Percentiles rank a stretch among this genome's conserved stretches.
These are phyloP conservation scores for Apiospora pterosperma DNA, from an alignment of 2,329 filamentous ascomycete species.

Conservation along the genomic window DNA sequence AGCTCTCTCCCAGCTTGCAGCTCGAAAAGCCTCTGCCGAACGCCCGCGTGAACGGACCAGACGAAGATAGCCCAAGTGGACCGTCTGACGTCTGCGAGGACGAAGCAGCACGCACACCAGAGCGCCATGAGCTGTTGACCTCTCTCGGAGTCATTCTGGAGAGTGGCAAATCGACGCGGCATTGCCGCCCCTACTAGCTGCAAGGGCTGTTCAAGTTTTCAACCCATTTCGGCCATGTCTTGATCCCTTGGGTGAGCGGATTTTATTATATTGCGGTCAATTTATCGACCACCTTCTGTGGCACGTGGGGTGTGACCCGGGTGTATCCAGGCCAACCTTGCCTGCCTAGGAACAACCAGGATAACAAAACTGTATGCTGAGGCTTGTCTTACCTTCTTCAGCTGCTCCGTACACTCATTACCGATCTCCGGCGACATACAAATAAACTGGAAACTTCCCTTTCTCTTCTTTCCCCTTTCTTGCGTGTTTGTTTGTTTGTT, in stretches of 20 bases:
- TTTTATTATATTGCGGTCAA: not conserved
- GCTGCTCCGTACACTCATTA: not conserved
- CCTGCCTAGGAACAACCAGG: not conserved
- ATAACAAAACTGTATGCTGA: not conserved
- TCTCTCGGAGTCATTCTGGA: no score
- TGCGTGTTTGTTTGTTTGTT: not conserved
- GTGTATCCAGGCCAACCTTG: not conserved
- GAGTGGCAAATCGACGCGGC: not conserved
- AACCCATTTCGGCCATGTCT: not conserved
- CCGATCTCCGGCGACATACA: not conserved
- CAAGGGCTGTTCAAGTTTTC: not conserved
- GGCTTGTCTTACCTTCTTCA: no score
- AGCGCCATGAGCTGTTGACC: not conserved
- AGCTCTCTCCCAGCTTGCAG: not conserved
- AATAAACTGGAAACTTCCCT: not conserved
- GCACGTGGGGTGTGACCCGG: not conserved
- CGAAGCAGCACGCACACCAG: not conserved
- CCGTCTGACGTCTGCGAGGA: not conserved
- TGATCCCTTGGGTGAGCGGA: not conserved
- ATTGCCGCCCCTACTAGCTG: not conserved
- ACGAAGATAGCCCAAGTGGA: not conserved
- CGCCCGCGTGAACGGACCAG: not conserved
- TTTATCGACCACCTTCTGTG: not conserved
- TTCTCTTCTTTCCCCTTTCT: not conserved
- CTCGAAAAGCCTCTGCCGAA: not conserved